A percentile compares a stretch with the other conserved stretches of the same genome.
Conservation (phyloP, 495 filamentous ascomycete species). For the Hyphodiscus hymeniophilus region DNA sequence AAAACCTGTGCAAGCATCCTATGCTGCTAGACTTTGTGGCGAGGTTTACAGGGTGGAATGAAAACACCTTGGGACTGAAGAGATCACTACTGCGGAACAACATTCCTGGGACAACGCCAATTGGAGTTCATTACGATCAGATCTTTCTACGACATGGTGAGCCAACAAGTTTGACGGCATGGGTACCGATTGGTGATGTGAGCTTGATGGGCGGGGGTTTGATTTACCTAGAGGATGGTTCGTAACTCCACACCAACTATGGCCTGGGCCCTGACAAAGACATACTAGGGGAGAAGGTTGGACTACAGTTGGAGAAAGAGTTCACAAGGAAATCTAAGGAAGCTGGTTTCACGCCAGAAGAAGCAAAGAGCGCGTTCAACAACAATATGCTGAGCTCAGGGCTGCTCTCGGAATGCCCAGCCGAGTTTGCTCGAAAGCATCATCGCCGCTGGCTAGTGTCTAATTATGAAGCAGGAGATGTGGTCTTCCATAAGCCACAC, state of each 20-base stretch:
- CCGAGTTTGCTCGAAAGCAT: no score
- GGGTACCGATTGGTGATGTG: slow-evolving; percentile 55
- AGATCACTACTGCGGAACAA: slow-evolving; percentile 46
- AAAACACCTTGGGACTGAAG: slow-evolving; percentile 33
- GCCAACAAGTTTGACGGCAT: slow-evolving; percentile 49
- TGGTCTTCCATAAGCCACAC: slow-evolving; percentile 49
- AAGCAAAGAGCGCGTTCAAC: no score
- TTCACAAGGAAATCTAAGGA: no score
- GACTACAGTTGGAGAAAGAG: no score
- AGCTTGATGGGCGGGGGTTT: slow-evolving; percentile 47
- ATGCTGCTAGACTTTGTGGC: slow-evolving; percentile 42
- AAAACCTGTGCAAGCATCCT: slow-evolving; percentile 47
- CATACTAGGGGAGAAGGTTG: no score
- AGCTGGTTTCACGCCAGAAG: no score
- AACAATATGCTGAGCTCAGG: no score
- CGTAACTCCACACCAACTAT: no score
- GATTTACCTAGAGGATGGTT: slow-evolving; percentile 48
- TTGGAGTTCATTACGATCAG: slow-evolving; percentile 57
- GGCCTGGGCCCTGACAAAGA: no score
- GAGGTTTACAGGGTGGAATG: slow-evolving; percentile 43
- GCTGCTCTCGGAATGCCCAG: no score
- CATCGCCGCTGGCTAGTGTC: slow-evolving; percentile 48
- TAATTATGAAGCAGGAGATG: slow-evolving; percentile 49
- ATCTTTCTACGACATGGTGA: slow-evolving; percentile 51
- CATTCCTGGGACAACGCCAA: slow-evolving; percentile 48